Evolutionary conservation across 2,329 filamentous ascomycete species (phyloP), one percentile per base, ranked within the genome.

Genomic region (Ceratocystis alfenasii): DNA sequence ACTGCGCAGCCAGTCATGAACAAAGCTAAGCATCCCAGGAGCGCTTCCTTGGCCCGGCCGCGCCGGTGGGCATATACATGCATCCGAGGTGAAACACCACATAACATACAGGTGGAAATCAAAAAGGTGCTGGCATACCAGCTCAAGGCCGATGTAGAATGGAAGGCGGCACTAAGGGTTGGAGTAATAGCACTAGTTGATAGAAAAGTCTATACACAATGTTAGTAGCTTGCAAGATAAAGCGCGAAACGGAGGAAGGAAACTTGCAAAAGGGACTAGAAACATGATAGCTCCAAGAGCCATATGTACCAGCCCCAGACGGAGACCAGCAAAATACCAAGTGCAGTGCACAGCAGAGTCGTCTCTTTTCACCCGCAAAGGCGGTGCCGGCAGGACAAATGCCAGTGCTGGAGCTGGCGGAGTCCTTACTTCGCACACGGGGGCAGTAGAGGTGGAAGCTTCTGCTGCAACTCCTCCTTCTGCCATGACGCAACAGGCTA

Each of bases 161-260:
- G 67, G 65, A 74, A 73, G 48, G 71, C 70, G 65, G 73, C 69
- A 15, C 71, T 72, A 67, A 74, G 73, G 61, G 69, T 68, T 6
- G 72, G 72, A 7, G 73, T 69, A 7, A 72, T 70, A 0, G 75
- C 77, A 5, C 75, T 72, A 33, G 76, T 71, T 62, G 76, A 75
- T 2, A 74, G 75, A 64, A 72, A 72, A 68, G 75, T 74, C 72
- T 73, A 62, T 20, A 22, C 5, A 12, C 36, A 3, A n/a, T n/a
- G 28, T n/a, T 28, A 48, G 33, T 62, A 36, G n/a, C 41, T 25
- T 41, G 33, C 8, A 57, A 7, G 3, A 33, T n/a, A 2, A 2
- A 7, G 53, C 4, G 33, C 33, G 1, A 0, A 36, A 36, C 8
- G 33, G 33, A 44, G 30, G 59, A 44, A 33, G 10, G 22, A n/a